Evolutionary conservation across 345 rosid species (phyloP).

Genomic region (Noccaea caerulescens): DNA sequence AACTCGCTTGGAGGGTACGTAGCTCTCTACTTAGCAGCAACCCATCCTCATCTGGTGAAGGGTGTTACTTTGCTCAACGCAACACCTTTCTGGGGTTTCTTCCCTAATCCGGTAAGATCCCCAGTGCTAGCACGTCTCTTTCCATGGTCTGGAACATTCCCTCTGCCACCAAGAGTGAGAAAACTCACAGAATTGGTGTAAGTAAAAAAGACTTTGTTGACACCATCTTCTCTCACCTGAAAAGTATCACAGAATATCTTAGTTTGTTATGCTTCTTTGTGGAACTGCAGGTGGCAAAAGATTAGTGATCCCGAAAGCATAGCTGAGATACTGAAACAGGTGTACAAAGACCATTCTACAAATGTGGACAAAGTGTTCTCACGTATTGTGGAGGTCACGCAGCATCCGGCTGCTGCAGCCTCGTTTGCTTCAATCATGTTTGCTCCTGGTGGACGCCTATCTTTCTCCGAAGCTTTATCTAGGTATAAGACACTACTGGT

Average conservation of each 20-base stretch:
- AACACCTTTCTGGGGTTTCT: conserved; percentile 98
- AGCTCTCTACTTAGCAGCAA: conserved; percentile 84
- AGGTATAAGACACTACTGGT: conserved; percentile 17
- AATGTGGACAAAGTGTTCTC: conserved; percentile 82
- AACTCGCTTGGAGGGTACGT: conserved; percentile 95
- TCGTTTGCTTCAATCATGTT: conserved; percentile 91
- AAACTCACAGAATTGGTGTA: conserved; percentile 74
- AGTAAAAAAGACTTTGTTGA: conserved; percentile 31
- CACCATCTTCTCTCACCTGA: background rate
- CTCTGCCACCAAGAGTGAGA: conserved; percentile 79
- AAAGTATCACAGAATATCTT: background rate
- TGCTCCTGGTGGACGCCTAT: conserved; percentile 80
- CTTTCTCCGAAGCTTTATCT: conserved; percentile 74
- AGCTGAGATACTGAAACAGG: conserved; percentile 81
- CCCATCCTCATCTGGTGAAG: conserved; percentile 78
- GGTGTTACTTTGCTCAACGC: conserved; percentile 93
- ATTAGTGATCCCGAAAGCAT: conserved; percentile 89
- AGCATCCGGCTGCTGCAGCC: conserved; percentile 96
- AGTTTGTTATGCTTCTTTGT: no score
- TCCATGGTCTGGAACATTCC: conserved; percentile 93
- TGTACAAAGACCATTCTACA: conserved; percentile 84
- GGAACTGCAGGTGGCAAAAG: conserved; percentile 76
- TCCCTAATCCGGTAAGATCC: conserved; percentile 78
- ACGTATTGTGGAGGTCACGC: conserved; percentile 70
- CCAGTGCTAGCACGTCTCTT: conserved; percentile 72